These are phyloP conservation scores for Canavalia gladiata DNA, from an alignment of 306 rosid species.

Conservation along the genomic window DNA sequence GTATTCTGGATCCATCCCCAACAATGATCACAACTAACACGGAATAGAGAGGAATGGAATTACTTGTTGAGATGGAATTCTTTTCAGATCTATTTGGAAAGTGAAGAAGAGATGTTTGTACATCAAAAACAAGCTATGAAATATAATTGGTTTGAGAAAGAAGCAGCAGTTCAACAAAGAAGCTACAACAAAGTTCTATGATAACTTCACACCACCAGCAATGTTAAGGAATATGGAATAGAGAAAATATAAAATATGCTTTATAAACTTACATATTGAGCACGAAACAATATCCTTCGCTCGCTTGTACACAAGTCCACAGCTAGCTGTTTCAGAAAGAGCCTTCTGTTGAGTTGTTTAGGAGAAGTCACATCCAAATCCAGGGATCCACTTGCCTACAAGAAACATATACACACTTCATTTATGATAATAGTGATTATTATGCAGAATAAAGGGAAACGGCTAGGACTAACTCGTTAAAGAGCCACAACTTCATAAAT, in stretches of 20 bases:
- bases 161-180: conserved; percentile 27
- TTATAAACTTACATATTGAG: conserved; percentile 82
- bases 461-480: neutral
- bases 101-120: neutral
- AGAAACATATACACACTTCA: conserved; percentile 38
- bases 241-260: conserved; percentile 1
- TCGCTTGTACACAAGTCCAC: conserved; percentile 86
- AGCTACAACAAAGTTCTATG: conserved; percentile 15
- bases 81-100: conserved; percentile 7
- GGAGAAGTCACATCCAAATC: conserved; percentile 96
- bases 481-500: neutral
- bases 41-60: neutral
- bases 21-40: neutral
- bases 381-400: conserved; percentile 91
- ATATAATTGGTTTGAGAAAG: neutral
- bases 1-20: neutral
- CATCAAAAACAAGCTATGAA: neutral
- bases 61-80: neutral
- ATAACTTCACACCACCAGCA: conserved; percentile 1
- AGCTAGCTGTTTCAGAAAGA: conserved; percentile 91
- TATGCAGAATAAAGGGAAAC: neutral
- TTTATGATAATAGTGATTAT: conserved; percentile 6
- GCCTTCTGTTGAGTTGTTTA: conserved; percentile 83
- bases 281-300: conserved; percentile 84
- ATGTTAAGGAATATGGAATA: conserved; percentile 8